phyloP scores from a whole-genome alignment of 768 basidiomycete species.

The Coprinellus micaceus region DNA sequence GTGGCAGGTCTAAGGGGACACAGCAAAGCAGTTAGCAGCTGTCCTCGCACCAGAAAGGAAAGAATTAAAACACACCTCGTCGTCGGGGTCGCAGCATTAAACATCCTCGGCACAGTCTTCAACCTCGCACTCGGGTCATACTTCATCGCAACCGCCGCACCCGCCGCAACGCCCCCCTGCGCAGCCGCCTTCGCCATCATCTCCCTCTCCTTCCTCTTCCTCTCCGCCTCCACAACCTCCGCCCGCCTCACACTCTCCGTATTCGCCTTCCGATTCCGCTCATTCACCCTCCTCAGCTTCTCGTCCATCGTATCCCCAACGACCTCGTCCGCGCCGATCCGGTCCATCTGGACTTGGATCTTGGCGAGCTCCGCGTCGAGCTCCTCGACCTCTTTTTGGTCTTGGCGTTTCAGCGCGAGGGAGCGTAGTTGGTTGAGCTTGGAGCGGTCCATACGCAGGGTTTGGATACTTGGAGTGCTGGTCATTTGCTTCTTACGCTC shows the following conservation, averaged over 20 bases:
- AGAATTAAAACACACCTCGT: slow-evolving; percentile 46
- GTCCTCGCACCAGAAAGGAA: slow-evolving; percentile 1
- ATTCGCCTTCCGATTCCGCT: slow-evolving; percentile 85
- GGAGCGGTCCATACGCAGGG: slow-evolving; percentile 56
- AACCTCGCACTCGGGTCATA: slow-evolving; percentile 64
- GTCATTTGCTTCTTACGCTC: slow-evolving; percentile 55
- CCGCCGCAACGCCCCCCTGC: slow-evolving; percentile 30
- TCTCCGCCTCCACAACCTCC: slow-evolving; percentile 65
- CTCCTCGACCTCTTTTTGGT: slow-evolving; percentile 54
- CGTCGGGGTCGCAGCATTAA: slow-evolving; percentile 44
- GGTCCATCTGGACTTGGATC: slow-evolving; percentile 28
- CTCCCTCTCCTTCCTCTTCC: slow-evolving; percentile 67
- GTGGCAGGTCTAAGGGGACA: slow-evolving; percentile 40
- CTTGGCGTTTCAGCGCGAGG: slow-evolving; percentile 71
- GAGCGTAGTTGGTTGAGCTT: slow-evolving; percentile 68
- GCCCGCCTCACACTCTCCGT: slow-evolving; percentile 74
- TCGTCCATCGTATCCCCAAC: slow-evolving; percentile 4
- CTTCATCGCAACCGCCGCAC: slow-evolving; percentile 30
- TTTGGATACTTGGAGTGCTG: slow-evolving; percentile 26
- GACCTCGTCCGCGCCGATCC: neutral
- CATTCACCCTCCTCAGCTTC: slow-evolving; percentile 76
- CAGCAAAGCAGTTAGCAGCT: slow-evolving; percentile 1
- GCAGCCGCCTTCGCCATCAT: slow-evolving; percentile 30
- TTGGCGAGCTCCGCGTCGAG: slow-evolving; percentile 66
- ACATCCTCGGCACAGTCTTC: slow-evolving; percentile 58